These are phyloP conservation scores for Neodidymelliopsis sp. DNA, from an alignment of 2,329 filamentous ascomycete genomes.

Conservation along the genomic window DNA sequence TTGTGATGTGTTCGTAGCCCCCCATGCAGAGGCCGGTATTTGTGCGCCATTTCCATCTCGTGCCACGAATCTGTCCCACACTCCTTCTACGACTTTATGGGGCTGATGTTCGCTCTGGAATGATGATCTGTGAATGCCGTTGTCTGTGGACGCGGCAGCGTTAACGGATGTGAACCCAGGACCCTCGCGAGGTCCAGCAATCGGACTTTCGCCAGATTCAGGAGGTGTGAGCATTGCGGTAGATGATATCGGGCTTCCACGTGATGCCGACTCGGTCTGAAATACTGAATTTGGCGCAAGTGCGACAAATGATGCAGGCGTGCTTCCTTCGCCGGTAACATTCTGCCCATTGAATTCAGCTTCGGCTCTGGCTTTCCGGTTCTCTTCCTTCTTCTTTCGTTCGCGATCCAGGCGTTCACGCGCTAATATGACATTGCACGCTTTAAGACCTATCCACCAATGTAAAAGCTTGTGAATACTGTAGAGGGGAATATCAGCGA, in stretches of 20 bases:
- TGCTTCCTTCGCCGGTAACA: slow-evolving; percentile 21
- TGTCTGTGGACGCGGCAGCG: slow-evolving; percentile 7
- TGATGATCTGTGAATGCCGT: slow-evolving; percentile 8
- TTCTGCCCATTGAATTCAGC: slow-evolving; percentile 32
- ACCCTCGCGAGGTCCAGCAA: slow-evolving; percentile 27
- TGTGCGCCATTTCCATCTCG: slow-evolving; percentile 25
- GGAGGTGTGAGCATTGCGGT: slow-evolving; percentile 41
- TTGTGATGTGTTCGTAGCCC: slow-evolving; percentile 12
- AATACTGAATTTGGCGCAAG: slow-evolving; percentile 40
- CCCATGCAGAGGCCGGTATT: slow-evolving; percentile 23
- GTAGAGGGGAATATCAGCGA: slow-evolving; percentile 15
- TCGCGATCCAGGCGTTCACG: slow-evolving; percentile 46
- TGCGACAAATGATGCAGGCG: slow-evolving; percentile 39
- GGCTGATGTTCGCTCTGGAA: slow-evolving; percentile 23
- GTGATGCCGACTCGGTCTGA: slow-evolving; percentile 35
- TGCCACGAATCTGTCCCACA: slow-evolving; percentile 32
- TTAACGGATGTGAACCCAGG: slow-evolving; percentile 23
- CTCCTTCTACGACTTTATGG: slow-evolving; percentile 31
- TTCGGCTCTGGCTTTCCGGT: slow-evolving; percentile 38
- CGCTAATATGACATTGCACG: slow-evolving; percentile 47
- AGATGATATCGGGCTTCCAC: slow-evolving; percentile 36
- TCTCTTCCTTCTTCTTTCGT: slow-evolving; percentile 45
- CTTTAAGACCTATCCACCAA: slow-evolving; percentile 49
- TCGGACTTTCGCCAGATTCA: slow-evolving; percentile 40
- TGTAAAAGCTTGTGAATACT: slow-evolving; percentile 47